These are phyloP conservation scores for Saccharomycopsis javanensis DNA, from an alignment of 805 yeast genomes.

Conservation along the genomic window DNA sequence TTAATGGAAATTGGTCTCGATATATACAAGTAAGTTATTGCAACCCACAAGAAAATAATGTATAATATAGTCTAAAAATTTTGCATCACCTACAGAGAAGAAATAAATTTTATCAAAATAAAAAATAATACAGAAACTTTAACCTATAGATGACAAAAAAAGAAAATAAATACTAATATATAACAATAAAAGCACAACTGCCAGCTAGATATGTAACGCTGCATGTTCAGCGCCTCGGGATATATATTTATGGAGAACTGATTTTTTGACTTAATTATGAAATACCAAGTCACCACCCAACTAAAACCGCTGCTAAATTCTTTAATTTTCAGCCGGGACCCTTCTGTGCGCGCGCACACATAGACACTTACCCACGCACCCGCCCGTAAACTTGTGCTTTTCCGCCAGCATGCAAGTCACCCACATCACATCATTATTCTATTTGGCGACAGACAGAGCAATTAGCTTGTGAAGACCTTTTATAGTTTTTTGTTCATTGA, in stretches of 20 bases:
- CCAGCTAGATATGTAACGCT: not conserved
- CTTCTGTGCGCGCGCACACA: not conserved
- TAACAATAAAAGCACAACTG: not conserved
- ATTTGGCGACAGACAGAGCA: no score
- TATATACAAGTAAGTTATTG: not conserved
- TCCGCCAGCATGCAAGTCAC: no score
- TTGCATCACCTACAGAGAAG: not conserved
- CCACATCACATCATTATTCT: no score
- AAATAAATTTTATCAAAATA: no score
- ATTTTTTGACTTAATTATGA: not conserved
- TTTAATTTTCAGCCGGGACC: not conserved
- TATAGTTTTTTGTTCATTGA: no score
- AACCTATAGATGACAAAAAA: no score
- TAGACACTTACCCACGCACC: no score
- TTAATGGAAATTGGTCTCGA: not conserved
- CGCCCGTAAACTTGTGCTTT: no score
- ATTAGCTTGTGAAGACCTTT: no score
- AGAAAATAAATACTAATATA: not conserved
- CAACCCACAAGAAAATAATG: not conserved
- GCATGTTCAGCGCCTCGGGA: not conserved
- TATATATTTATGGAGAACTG: not conserved
- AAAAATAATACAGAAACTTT: no score
- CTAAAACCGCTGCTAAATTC: no score
- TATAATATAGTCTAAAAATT: not conserved
- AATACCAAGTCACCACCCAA: not conserved